Conservation (phyloP, 768 basidiomycete genomes). For the Auricularia sp. region DNA sequence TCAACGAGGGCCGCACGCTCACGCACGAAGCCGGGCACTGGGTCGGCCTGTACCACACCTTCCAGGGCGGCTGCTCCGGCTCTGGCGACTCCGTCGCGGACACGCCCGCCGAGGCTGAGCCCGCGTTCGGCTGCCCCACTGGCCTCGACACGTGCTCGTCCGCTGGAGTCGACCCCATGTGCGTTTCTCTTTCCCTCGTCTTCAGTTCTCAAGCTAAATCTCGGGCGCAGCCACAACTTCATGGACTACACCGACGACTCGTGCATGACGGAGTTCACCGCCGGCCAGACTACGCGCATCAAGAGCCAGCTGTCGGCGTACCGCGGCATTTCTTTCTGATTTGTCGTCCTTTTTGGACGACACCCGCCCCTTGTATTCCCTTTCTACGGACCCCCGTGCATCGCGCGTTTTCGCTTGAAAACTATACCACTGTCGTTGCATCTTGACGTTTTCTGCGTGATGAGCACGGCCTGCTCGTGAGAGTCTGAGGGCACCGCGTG, state of each 20-base stretch:
- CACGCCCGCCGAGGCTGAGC: constrained; percentile 16
- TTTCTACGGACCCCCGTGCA: too few relatives aligned
- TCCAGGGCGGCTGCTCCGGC: constrained; percentile 19
- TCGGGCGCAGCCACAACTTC: constrained; percentile 23
- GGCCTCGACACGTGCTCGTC: constrained; percentile 25
- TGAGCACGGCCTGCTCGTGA: too few relatives aligned
- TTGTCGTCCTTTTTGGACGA: background rate
- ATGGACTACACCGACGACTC: constrained; percentile 27
- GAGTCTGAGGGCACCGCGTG: too few relatives aligned
- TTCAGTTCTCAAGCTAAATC: too few relatives aligned
- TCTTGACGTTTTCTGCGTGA: too few relatives aligned
- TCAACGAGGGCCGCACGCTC: constrained; percentile 33
- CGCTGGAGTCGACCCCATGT: constrained; percentile 11
- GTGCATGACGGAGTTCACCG: constrained; percentile 24
- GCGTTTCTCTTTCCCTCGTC: too few relatives aligned
- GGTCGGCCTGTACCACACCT: constrained; percentile 51
- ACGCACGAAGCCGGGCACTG: constrained; percentile 56
- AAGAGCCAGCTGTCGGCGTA: constrained; percentile 10
- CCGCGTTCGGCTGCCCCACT: constrained; percentile 26
- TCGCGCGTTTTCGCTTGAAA: too few relatives aligned
- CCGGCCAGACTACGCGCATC: constrained; percentile 19
- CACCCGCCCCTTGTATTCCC: too few relatives aligned
- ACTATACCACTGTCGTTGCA: too few relatives aligned
- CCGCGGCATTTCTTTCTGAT: constrained; percentile 9
- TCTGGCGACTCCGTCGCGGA: constrained; percentile 34